phyloP scores from a whole-genome alignment of 1,284 basidiomycete species.

The Cutaneotrichosporon cavernicola region DNA sequence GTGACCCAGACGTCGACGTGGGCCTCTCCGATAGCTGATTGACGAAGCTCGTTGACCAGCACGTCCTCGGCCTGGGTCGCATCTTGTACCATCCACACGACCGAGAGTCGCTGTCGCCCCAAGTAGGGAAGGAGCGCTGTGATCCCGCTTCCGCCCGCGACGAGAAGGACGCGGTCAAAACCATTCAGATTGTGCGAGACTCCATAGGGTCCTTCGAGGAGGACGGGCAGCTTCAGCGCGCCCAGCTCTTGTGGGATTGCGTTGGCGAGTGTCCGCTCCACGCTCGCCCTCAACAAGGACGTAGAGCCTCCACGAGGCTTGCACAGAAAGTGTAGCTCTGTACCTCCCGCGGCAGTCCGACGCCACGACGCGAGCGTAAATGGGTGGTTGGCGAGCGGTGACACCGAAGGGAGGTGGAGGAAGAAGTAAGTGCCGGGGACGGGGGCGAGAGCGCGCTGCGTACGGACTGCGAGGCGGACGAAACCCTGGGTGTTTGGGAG shows the following conservation, averaged over 20 bases:
- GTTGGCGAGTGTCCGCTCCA: conserved; percentile 6
- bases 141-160: conserved; percentile 42
- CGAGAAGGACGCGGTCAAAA: conserved; percentile 33
- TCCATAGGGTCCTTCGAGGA: conserved; percentile 45
- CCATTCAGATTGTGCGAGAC: conserved; percentile 21
- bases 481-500: conserved; percentile 26
- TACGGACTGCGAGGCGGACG: conserved; percentile 30
- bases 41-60: conserved; percentile 27
- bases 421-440: conserved; percentile 37
- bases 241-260: background rate
- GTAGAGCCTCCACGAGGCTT: conserved; percentile 32
- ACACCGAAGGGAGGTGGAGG: conserved; percentile 32
- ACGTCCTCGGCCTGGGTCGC: conserved; percentile 33
- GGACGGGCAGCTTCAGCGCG: conserved; percentile 16
- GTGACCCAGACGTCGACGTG: conserved; percentile 24
- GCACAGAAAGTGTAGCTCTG: conserved; percentile 33
- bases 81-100: conserved; percentile 36
- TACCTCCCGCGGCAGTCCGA: conserved; percentile 4
- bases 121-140: conserved; percentile 37
- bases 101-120: conserved; percentile 11
- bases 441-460: conserved; percentile 25
- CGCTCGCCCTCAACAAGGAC: background rate
- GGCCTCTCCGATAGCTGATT: background rate
- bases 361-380: conserved; percentile 36
- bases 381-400: conserved; percentile 39